Conservation (phyloP, 352 stramenopile genomes). For the Lagenidium giganteum region DNA sequence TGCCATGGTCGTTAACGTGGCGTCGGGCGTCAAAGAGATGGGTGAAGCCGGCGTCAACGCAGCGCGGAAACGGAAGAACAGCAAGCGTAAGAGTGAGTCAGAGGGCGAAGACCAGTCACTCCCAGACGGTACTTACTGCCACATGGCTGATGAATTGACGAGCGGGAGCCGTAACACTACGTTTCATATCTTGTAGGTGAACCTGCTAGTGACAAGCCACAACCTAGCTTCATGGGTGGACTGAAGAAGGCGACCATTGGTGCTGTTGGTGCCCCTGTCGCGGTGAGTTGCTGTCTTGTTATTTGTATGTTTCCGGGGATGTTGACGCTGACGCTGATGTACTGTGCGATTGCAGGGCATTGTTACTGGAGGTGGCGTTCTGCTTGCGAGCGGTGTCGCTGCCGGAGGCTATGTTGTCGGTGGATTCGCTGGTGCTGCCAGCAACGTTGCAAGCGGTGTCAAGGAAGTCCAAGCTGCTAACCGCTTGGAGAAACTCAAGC, state of each 20-base stretch:
- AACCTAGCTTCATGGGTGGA: conserved; percentile 61
- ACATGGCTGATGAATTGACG: neutral
- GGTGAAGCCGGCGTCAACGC: conserved; percentile 59
- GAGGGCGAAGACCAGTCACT: conserved; percentile 17
- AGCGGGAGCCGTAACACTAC: neutral
- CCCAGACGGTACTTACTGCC: too few species aligned
- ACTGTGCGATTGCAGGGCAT: conserved; percentile 42
- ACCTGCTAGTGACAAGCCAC: conserved; percentile 45
- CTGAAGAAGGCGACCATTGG: conserved; percentile 75
- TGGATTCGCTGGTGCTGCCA: conserved; percentile 60
- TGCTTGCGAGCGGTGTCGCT: conserved; percentile 60
- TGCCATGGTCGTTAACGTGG: conserved; percentile 68
- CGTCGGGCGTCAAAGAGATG: conserved; percentile 77
- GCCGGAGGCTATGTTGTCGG: conserved; percentile 61
- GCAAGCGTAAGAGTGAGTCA: conserved; percentile 35
- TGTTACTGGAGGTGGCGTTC: conserved; percentile 50
- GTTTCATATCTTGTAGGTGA: conserved; percentile 15
- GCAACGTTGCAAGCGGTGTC: conserved; percentile 64
- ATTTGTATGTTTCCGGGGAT: neutral
- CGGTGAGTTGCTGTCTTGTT: conserved; percentile 19
- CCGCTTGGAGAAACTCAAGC: conserved; percentile 50
- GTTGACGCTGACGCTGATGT: conserved; percentile 1
- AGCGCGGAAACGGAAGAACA: conserved; percentile 39
- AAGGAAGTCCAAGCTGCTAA: conserved; percentile 65
- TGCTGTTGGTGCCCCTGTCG: conserved; percentile 59